These are phyloP conservation scores for Talaromyces albobiverticillius DNA, from an alignment of 2,329 filamentous ascomycete genomes.

Conservation along the genomic window DNA sequence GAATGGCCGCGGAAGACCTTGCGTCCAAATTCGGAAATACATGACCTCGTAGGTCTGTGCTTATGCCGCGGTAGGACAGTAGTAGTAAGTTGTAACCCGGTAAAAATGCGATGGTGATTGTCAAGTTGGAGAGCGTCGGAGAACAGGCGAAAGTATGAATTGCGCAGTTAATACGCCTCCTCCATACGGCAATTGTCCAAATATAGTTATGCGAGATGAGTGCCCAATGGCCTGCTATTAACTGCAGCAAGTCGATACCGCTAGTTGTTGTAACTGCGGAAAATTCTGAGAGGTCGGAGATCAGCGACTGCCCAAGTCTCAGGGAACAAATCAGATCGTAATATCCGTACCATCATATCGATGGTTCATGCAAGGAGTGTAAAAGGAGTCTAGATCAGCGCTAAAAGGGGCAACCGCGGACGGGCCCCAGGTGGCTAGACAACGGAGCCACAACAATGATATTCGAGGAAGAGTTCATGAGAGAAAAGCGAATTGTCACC, in stretches of 20 bases:
- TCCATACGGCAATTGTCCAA: not conserved
- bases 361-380: conserved; percentile 2
- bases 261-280: not conserved
- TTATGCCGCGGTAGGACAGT: no score
- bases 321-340: not conserved
- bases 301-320: not conserved
- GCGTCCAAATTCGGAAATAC: not conserved
- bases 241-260: not conserved
- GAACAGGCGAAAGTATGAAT: not conserved
- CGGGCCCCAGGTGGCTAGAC: no score
- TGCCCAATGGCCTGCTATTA: no score
- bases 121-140: not conserved
- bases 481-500: not conserved
- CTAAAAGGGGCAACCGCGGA: no score
- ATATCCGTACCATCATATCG: not conserved
- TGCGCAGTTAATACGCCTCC: not conserved
- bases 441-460: not conserved
- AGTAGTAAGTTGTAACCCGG: no score
- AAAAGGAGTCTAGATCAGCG: not conserved
- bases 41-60: conserved; percentile 2
- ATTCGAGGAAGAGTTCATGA: no score
- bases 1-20: not conserved
- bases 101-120: not conserved
- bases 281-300: conserved; percentile 1
- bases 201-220: not conserved